phyloP scores from a whole-genome alignment of 371 early-diverging fungal species.

The Coemansia sp. region DNA sequence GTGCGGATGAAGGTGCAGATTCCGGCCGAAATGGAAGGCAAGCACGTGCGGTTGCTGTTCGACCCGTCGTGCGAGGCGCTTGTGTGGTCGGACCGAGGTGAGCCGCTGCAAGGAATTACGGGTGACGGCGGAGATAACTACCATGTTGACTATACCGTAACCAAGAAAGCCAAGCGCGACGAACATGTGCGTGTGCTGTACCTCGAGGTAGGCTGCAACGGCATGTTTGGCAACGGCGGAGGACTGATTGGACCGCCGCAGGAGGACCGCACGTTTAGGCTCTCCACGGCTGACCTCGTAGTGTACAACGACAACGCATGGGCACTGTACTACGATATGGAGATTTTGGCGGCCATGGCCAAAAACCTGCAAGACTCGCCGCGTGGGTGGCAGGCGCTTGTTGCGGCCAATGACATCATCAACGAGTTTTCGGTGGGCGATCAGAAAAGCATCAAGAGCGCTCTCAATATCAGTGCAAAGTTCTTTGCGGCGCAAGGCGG shows the following conservation, averaged over 20 bases:
- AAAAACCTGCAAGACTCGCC: conserved; percentile 67
- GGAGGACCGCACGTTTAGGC: conserved; percentile 56
- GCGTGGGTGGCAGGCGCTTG: conserved; percentile 76
- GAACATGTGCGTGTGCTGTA: conserved; percentile 63
- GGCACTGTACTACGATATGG: conserved; percentile 72
- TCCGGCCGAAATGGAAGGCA: conserved; percentile 64
- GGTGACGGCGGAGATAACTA: conserved; percentile 56
- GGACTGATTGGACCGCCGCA: conserved; percentile 68
- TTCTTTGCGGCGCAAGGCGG: conserved; percentile 69
- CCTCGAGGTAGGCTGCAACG: conserved; percentile 91
- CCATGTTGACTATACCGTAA: conserved; percentile 75
- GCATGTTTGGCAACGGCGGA: conserved; percentile 81
- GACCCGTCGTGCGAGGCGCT: conserved; percentile 85
- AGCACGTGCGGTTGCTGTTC: conserved; percentile 74
- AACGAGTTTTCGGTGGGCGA: conserved; percentile 64
- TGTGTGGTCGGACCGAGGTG: conserved; percentile 81
- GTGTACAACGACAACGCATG: conserved; percentile 67
- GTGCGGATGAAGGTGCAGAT: conserved; percentile 67
- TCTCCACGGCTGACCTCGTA: conserved; percentile 63
- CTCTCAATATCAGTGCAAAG: conserved; percentile 57
- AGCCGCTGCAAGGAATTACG: conserved; percentile 85
- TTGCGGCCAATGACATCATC: conserved; percentile 74
- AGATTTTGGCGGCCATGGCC: conserved; percentile 74
- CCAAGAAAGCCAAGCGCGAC: conserved; percentile 61
- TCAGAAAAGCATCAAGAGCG: conserved; percentile 56